phyloP scores from a whole-genome alignment of 2,329 filamentous ascomycete species.

The Teratosphaeria destructans region DNA sequence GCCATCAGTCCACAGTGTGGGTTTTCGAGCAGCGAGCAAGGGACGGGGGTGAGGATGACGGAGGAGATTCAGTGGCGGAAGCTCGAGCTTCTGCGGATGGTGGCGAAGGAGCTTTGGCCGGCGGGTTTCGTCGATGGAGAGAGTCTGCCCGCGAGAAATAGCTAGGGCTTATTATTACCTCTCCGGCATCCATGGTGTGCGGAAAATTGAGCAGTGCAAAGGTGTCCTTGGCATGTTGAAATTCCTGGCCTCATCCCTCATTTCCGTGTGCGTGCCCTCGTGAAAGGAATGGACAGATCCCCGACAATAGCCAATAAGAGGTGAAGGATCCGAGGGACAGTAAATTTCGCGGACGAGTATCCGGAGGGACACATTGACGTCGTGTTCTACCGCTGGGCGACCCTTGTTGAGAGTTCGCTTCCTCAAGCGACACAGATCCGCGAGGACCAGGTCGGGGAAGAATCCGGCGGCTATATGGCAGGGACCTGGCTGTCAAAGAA shows the following conservation, averaged over 20 bases:
- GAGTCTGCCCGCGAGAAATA: not conserved
- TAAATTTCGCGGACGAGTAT: too few species aligned
- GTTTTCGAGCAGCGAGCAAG: slow-evolving; percentile 20
- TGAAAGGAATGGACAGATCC: too few species aligned
- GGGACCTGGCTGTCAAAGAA: not conserved
- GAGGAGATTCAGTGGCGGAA: slow-evolving; percentile 23
- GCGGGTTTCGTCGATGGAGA: not conserved
- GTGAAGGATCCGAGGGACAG: too few species aligned
- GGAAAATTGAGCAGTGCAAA: too few species aligned
- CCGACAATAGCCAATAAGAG: too few species aligned
- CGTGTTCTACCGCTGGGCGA: too few species aligned
- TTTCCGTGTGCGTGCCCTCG: too few species aligned
- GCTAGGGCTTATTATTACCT: not conserved
- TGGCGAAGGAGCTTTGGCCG: slow-evolving; percentile 17
- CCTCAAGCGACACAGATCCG: too few species aligned
- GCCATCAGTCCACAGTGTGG: slow-evolving; percentile 24
- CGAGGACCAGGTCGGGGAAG: not conserved
- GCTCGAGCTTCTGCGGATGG: slow-evolving; percentile 17
- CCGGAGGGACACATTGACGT: too few species aligned
- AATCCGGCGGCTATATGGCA: not conserved
- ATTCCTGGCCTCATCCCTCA: too few species aligned
- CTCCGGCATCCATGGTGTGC: not conserved
- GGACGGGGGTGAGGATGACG: slow-evolving; percentile 20
- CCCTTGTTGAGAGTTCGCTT: too few species aligned
- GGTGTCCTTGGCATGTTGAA: too few species aligned